Evolutionary conservation across 2,329 filamentous ascomycete genomes (phyloP), one percentile per base, ranked within the genome.

Genomic region (Colletotrichum sp.): DNA sequence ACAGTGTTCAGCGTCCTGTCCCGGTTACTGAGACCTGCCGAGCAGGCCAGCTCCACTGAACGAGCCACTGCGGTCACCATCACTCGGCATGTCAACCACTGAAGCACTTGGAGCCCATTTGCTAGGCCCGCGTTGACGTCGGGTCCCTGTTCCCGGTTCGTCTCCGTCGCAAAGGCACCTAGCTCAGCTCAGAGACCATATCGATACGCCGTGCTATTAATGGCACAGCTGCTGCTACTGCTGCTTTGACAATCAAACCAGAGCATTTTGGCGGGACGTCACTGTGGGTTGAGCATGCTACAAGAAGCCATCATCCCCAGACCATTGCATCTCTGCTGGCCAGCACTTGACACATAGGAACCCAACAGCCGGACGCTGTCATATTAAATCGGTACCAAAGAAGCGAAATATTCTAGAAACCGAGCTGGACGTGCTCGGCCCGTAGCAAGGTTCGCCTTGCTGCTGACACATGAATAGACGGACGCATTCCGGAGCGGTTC

Each of bases 181-280:
- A n/a, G 38, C 38, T 43, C 8, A 65, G 61, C 72, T 34, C 13
- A 26, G 58, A 57, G 66, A 43, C 66, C 34, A 74, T 38, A 43
- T 43, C 70, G 71, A 71, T 36, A 74, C 66, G 66, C 15, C 71
- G 57, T 74, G 61, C 48, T 74, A 66, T 71, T 61, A 63, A 71
- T 61, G 60, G 70, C 36, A 71, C 38, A 57, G 18, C 12, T 71
- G 32, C 26, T 15, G 21, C 34, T 34, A 12, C 32, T 61, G 15
- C 18, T 34, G 26, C 26, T 61, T 61, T 24, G 58, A 61, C 58
- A 61, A 61, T 30, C 32, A 21, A 13, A n/a, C 32, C 43, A 21
- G 10, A 48, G 43, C 43, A 21, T 48, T 48, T 48, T 48, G 43
- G 10, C 28, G 18, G 18, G 58, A 61, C 58, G 4, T 61, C 18